These are phyloP conservation scores for Mycena alexandri DNA, from an alignment of 768 basidiomycete species.

Conservation along the genomic window DNA sequence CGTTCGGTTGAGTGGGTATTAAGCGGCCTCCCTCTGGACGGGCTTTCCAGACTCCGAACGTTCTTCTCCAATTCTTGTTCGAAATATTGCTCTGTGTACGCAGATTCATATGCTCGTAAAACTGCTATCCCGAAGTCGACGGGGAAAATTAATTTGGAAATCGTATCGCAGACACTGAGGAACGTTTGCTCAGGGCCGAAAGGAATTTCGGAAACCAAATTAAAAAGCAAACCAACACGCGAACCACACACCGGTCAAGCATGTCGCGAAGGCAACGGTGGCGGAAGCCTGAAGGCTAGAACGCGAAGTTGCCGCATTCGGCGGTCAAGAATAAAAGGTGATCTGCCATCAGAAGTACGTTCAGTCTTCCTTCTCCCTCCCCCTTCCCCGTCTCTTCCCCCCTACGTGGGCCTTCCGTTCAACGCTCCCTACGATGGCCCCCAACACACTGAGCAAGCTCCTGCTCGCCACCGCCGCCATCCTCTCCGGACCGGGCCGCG, in stretches of 20 bases:
- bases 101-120: too few species aligned
- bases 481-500: conserved; percentile 23
- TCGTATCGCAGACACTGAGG: too few species aligned
- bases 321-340: conserved; percentile 8
- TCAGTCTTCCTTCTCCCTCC: conserved; percentile 17
- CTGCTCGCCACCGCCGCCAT: conserved; percentile 33
- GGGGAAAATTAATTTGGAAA: conserved; percentile 10
- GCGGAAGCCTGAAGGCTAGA: neutral
- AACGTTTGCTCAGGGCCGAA: conserved; percentile 3
- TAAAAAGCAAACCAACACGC: too few species aligned
- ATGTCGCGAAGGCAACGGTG: conserved; percentile 11
- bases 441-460: conserved; percentile 31
- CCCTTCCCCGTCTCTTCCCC: conserved; percentile 19
- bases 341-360: neutral
- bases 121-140: neutral
- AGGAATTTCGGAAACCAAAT: neutral
- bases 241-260: too few species aligned
- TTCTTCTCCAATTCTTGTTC: too few species aligned
- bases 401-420: conserved; percentile 27
- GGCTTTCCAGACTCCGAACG: too few species aligned
- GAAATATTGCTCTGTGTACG: too few species aligned
- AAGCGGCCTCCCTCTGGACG: too few species aligned
- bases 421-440: conserved; percentile 31
- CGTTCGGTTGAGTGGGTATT: too few species aligned
- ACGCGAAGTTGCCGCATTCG: conserved; percentile 9